These are phyloP conservation scores for Aspergillus sp. DNA, from an alignment of 2,329 filamentous ascomycete species.

Conservation along the genomic window DNA sequence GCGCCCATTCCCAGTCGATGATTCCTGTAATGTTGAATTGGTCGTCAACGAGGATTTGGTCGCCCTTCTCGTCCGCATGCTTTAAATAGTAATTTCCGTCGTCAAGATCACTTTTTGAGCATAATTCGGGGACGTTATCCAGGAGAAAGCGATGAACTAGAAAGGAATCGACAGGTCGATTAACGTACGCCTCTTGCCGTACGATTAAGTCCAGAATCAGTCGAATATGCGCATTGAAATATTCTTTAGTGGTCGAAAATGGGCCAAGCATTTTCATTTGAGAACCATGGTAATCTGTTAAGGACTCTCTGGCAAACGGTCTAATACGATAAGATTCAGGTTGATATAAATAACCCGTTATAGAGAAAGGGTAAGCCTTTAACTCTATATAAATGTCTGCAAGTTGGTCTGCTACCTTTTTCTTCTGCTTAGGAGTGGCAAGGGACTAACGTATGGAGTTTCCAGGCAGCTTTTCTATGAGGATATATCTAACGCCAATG, in stretches of 20 bases:
- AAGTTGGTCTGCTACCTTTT: conserved; percentile 30
- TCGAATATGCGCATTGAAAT: conserved; percentile 23
- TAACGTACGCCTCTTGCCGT: conserved; percentile 28
- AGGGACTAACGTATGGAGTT: conserved; percentile 29
- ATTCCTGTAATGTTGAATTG: conserved; percentile 41
- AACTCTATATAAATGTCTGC: conserved; percentile 34
- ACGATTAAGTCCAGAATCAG: conserved; percentile 32
- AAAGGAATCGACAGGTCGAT: conserved; percentile 27
- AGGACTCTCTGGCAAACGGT: conserved; percentile 30
- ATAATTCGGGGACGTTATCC: conserved; percentile 18
- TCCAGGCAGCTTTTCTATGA: conserved; percentile 36
- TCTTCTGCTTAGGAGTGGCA: conserved; percentile 23
- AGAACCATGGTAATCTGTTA: conserved; percentile 23
- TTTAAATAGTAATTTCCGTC: conserved; percentile 37
- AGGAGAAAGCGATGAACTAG: conserved; percentile 36
- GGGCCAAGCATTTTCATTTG: conserved; percentile 23
- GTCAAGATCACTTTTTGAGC: conserved; percentile 11
- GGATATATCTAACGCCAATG: conserved; percentile 34
- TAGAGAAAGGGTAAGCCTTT: conserved; percentile 26
- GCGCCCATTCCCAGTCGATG: conserved; percentile 40
- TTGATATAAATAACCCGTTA: conserved; percentile 27
- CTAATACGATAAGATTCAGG: conserved; percentile 21
- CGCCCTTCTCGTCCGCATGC: conserved; percentile 41
- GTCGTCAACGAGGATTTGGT: conserved; percentile 41
- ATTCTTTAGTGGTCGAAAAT: conserved; percentile 28